These are phyloP conservation scores for Naganishia antarctica DNA, from an alignment of 768 basidiomycete genomes.

Conservation along the genomic window DNA sequence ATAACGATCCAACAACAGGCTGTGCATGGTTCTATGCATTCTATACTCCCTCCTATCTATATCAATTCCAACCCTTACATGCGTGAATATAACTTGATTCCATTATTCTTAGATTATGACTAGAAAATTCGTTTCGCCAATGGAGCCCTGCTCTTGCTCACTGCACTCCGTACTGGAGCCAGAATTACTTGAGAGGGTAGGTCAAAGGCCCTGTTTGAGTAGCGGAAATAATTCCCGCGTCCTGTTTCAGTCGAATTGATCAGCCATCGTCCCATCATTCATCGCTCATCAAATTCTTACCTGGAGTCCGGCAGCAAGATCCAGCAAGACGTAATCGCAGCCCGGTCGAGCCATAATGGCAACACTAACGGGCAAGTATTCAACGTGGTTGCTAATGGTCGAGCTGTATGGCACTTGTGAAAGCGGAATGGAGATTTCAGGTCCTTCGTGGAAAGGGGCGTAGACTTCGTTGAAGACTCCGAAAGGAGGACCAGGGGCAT, in stretches of 20 bases:
- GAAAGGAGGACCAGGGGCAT: conserved; percentile 25
- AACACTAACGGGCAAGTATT: conserved; percentile 42
- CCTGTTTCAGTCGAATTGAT: neutral
- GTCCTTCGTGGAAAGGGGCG: conserved; percentile 32
- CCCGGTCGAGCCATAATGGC: conserved; percentile 35
- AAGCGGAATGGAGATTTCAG: conserved; percentile 38
- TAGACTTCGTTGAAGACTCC: conserved; percentile 28
- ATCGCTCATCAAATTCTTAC: conserved; percentile 22
- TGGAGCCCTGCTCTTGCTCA: too few species aligned
- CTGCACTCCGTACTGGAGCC: neutral
- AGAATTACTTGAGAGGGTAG: neutral
- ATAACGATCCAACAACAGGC: too few species aligned
- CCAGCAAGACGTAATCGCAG: conserved; percentile 42
- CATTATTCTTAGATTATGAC: neutral
- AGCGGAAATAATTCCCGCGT: conserved; percentile 22
- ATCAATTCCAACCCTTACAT: too few species aligned
- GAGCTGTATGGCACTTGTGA: conserved; percentile 41
- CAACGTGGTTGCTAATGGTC: conserved; percentile 33
- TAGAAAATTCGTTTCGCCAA: neutral
- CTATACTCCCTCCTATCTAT: too few species aligned
- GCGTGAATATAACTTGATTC: too few species aligned
- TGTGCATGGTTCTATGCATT: too few species aligned
- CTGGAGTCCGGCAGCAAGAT: conserved; percentile 37
- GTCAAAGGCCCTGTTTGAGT: conserved; percentile 2
- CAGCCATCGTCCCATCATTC: neutral